Evolutionary conservation across 305 asterid species (phyloP).

Genomic region (Solanum hybrid): DNA sequence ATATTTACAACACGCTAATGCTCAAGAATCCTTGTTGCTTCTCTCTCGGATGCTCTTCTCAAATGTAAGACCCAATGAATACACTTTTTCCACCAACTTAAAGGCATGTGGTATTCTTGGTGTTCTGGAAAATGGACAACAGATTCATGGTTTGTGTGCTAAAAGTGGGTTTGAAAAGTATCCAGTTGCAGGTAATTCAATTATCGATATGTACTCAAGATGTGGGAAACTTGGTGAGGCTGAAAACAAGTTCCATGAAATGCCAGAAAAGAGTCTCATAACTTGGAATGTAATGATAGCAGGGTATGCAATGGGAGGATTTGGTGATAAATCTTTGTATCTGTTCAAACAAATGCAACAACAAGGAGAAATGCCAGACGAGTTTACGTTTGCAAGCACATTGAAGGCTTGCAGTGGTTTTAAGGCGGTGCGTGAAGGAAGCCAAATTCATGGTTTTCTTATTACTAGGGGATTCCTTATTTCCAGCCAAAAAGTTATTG

Average conservation of each 20-base stretch:
- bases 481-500: constrained; percentile 26
- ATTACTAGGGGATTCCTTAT: constrained; percentile 32
- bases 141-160: constrained; percentile 41
- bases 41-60: constrained; percentile 32
- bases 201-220: constrained; percentile 51
- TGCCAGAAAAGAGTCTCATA: constrained; percentile 34
- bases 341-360: constrained; percentile 34
- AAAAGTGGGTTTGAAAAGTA: constrained; percentile 44
- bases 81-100: constrained; percentile 42
- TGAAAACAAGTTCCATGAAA: constrained; percentile 28
- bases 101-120: constrained; percentile 44
- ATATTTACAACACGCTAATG: constrained; percentile 23
- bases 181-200: constrained; percentile 44
- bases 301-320: constrained; percentile 32
- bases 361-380: constrained; percentile 44
- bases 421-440: constrained; percentile 43
- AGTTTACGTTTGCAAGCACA: constrained; percentile 47
- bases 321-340: constrained; percentile 26
- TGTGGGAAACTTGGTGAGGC: constrained; percentile 45
- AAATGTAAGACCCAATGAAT: constrained; percentile 40
- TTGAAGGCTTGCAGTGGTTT: constrained; percentile 48
- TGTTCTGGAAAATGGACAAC: constrained; percentile 34
- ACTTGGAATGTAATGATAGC: constrained; percentile 58
- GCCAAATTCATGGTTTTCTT: constrained; percentile 44
- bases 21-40: constrained; percentile 30